A percentile compares a stretch with the other conserved stretches of the same genome.
Conservation (phyloP, 805 yeast genomes). For the Metschnikowia santaceciliae region DNA sequence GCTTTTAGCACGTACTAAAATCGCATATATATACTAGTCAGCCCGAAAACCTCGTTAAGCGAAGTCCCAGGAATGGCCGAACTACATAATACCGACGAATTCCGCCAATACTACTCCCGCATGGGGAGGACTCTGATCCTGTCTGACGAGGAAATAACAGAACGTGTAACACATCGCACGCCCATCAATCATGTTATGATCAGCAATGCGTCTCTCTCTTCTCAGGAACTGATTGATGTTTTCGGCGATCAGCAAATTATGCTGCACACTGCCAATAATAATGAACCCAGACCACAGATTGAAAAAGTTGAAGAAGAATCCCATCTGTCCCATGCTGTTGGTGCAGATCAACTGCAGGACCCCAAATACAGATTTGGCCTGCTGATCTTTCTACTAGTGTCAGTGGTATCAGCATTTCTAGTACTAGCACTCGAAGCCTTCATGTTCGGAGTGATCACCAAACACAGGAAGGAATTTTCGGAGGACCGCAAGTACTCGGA, state of each 20-base stretch:
- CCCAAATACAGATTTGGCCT: conserved; percentile 4
- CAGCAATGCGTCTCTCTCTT: background rate
- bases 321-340: background rate
- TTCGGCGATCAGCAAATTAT: background rate
- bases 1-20: background rate
- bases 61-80: background rate
- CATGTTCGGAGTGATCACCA: conserved; percentile 36
- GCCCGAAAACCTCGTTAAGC: background rate
- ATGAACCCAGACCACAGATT: background rate
- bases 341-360: background rate
- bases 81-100: background rate
- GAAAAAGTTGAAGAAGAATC: background rate
- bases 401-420: conserved; percentile 31
- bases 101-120: background rate
- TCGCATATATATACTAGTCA: background rate
- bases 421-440: conserved; percentile 36
- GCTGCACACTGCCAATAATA: background rate
- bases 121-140: background rate
- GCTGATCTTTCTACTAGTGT: conserved; percentile 23
- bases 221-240: background rate
- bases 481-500: conserved; percentile 24
- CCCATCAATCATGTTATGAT: background rate
- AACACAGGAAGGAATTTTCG: conserved; percentile 22
- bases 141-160: background rate
- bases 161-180: background rate